Percentiles rank a stretch among this genome's conserved stretches.
Evolutionary conservation across 345 rosid genomes (phyloP).

Genomic region (rapeseed (Brassica napus)): Da-Ae NC_063447.1:9448001-9448500

Average conservation of each 20-base stretch:
- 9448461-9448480: slow-evolving; percentile 60
- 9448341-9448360: slow-evolving; percentile 1
- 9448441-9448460: slow-evolving; percentile 51
- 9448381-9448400: slow-evolving; percentile 91
- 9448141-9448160: slow-evolving; percentile 13
- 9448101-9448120: slow-evolving; percentile 97
- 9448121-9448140: slow-evolving; percentile 67
- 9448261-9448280: slow-evolving; percentile 84
- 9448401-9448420: slow-evolving; percentile 89
- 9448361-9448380: background rate
- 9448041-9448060: slow-evolving; percentile 98
- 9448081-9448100: slow-evolving; percentile 96
- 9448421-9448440: slow-evolving; percentile 64
- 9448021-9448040: slow-evolving; percentile 98
- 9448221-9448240: slow-evolving; percentile 75
- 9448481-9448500: slow-evolving; percentile 82
- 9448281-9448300: slow-evolving; percentile 79
- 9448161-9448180: slow-evolving; percentile 10
- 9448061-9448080: slow-evolving; percentile 84
- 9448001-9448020: slow-evolving; percentile 74
- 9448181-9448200: slow-evolving; percentile 28
- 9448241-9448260: slow-evolving; percentile 73
- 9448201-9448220: slow-evolving; percentile 83
- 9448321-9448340: background rate
- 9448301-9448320: slow-evolving; percentile 38